phyloP scores from a whole-genome alignment of 306 rosid genomes.

The Cicer chorassanicum region DNA sequence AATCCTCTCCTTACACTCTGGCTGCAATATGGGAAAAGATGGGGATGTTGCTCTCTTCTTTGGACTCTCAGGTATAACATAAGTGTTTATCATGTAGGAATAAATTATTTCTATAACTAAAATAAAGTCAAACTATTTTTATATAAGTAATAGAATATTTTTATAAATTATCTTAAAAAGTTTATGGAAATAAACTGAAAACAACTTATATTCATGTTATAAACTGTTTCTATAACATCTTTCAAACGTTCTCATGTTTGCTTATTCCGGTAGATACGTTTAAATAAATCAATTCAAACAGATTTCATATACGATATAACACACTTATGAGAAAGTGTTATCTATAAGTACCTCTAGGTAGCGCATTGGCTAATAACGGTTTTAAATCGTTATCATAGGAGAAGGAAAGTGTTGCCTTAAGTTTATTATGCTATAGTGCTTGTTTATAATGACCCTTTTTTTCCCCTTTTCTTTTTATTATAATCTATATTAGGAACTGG shows the following conservation, averaged over 20 bases:
- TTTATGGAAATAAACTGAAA: too few relatives aligned
- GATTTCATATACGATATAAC: too few relatives aligned
- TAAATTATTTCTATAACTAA: too few relatives aligned
- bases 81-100: neutral
- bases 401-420: neutral
- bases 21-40: slow-evolving; percentile 83
- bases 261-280: too few relatives aligned
- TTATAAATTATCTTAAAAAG: too few relatives aligned
- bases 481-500: slow-evolving; percentile 67
- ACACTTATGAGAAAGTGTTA: neutral
- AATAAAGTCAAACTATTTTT: too few relatives aligned
- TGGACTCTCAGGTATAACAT: slow-evolving; percentile 75
- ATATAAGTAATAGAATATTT: too few relatives aligned
- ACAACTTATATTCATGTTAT: too few relatives aligned
- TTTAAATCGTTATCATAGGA: neutral
- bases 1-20: slow-evolving; percentile 85
- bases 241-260: too few relatives aligned
- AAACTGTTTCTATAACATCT: too few relatives aligned
- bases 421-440: too few relatives aligned
- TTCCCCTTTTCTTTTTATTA: neutral
- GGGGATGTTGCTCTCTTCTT: slow-evolving; percentile 98
- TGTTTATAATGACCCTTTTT: neutral
- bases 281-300: too few relatives aligned
- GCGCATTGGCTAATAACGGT: neutral
- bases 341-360: neutral